phyloP scores from a whole-genome alignment of 2,329 filamentous ascomycete genomes.

The Hypoxylon sp. region DNA sequence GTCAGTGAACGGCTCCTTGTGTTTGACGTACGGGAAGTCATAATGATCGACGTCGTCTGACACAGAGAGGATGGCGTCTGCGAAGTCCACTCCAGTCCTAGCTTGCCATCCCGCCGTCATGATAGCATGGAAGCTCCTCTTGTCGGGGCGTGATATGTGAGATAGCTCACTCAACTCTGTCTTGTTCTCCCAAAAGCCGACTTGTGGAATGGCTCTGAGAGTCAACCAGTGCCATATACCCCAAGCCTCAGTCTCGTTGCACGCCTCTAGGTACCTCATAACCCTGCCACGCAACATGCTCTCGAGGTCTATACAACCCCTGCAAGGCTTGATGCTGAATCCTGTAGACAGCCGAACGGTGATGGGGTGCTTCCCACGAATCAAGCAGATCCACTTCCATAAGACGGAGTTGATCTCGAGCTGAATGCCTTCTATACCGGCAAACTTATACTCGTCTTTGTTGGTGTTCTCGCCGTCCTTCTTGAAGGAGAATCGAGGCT shows the following conservation, averaged over 20 bases:
- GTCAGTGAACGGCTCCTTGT: slow-evolving; percentile 25
- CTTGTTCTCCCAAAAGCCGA: slow-evolving; percentile 42
- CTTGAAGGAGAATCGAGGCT: slow-evolving; percentile 26
- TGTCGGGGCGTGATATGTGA: slow-evolving; percentile 6
- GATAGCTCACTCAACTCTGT: slow-evolving; percentile 31
- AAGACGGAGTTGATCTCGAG: slow-evolving; percentile 41
- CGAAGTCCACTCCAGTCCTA: slow-evolving; percentile 39
- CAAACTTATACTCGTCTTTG: not conserved
- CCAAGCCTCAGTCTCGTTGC: slow-evolving; percentile 34
- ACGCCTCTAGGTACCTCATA: slow-evolving; percentile 16
- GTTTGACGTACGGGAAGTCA: slow-evolving; percentile 15
- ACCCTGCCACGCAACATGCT: slow-evolving; percentile 36
- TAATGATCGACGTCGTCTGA: not conserved
- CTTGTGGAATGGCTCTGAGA: slow-evolving; percentile 27
- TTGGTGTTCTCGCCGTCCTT: not conserved
- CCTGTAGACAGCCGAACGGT: slow-evolving; percentile 38
- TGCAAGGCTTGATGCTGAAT: slow-evolving; percentile 44
- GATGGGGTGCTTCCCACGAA: slow-evolving; percentile 8
- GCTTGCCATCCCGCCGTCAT: slow-evolving; percentile 45
- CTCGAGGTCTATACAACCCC: slow-evolving; percentile 42
- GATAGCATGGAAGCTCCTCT: slow-evolving; percentile 18
- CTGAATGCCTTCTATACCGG: slow-evolving; percentile 42
- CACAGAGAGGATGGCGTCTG: slow-evolving; percentile 25
- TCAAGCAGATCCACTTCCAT: slow-evolving; percentile 37
- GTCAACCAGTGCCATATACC: slow-evolving; percentile 45